Base-by-base conservation (phyloP, 371 early-diverging fungal genomes). In the Mucor piriformis region DNA sequence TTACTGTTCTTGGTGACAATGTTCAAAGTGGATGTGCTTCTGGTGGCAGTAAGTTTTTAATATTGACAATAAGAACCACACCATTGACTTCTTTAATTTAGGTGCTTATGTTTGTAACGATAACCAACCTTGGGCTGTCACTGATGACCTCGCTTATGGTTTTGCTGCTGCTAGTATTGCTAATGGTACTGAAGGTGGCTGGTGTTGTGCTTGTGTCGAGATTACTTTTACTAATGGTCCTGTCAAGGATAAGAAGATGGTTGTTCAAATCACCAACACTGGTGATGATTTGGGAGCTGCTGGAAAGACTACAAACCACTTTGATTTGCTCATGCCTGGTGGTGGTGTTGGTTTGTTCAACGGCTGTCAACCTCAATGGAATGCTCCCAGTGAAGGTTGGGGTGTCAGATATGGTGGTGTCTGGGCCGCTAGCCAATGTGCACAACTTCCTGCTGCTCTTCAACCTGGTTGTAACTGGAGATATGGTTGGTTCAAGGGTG, bases 211-310 rank as follows among this genome's bases (percentile, higher is more conserved):
- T 15, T 78, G 79, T 53, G 71, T 66, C 29, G 72, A 70, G n/a
- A 55, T 76, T 8, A 72, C 72, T 7, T 79, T 79, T 53, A 71
- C 77, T 6, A 63, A 61, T 11, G 49, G 55, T 24, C 37, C 68
- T 18, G 59, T 72, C 21, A 21, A 35, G 5, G 79, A 77, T 51
- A 77, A 79, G 57, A 69, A 55, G 25, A 55, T 79, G 63, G 72
- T 79, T 46, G 79, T 76, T n/a, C 79, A 79, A 44, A 63, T 72
- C 10, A 76, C 76, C 16, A 79, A 79, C 59, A 72, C 71, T 24
- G 79, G 79, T 53, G 65, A 67, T 33, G 79, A 79, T 46, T 35
- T 69, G 2, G 67, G 67, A 15, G 40, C 34, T 21, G 54, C 24
- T 20, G 33, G 16, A 21, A 35, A 27, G 12, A 32, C 7, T 3